A percentile compares a stretch with the other conserved stretches of the same genome.
Conservation (phyloP, 495 filamentous ascomycete genomes). For the Xylaria scruposa region DNA sequence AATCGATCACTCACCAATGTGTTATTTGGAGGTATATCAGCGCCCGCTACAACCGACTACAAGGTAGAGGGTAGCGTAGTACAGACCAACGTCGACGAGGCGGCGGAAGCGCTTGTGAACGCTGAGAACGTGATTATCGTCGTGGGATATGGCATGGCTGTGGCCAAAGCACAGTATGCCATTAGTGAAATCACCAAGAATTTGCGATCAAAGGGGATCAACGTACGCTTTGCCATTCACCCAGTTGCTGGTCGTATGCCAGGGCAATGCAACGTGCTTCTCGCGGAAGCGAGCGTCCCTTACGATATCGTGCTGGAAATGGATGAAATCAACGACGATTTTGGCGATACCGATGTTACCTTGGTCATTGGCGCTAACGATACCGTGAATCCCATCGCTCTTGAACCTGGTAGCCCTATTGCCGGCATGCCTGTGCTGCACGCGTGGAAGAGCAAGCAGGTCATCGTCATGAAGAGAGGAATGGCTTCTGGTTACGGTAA, state of each 20-base stretch:
- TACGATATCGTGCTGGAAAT: conserved; percentile 88
- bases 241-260: conserved; percentile 86
- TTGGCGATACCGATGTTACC: conserved; percentile 79
- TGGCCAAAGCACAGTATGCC: conserved; percentile 85
- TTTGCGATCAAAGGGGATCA: conserved; percentile 71
- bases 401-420: conserved; percentile 78
- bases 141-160: conserved; percentile 87
- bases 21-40: conserved; percentile 76
- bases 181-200: conserved; percentile 78
- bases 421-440: conserved; percentile 87
- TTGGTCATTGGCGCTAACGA: conserved; percentile 87
- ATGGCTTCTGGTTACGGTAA: conserved; percentile 81
- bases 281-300: conserved; percentile 80
- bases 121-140: conserved; percentile 82
- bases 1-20: conserved; percentile 82
- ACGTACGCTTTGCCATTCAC: conserved; percentile 85
- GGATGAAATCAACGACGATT: conserved; percentile 92
- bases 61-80: conserved; percentile 78
- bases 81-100: conserved; percentile 76
- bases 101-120: conserved; percentile 69
- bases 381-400: conserved; percentile 82
- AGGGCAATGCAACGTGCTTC: conserved; percentile 83
- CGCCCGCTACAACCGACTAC: conserved; percentile 63
- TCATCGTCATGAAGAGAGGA: conserved; percentile 84
- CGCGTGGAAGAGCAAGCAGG: conserved; percentile 89